phyloP scores from a whole-genome alignment of 495 filamentous ascomycete genomes.

The Terfezia claveryi region DNA sequence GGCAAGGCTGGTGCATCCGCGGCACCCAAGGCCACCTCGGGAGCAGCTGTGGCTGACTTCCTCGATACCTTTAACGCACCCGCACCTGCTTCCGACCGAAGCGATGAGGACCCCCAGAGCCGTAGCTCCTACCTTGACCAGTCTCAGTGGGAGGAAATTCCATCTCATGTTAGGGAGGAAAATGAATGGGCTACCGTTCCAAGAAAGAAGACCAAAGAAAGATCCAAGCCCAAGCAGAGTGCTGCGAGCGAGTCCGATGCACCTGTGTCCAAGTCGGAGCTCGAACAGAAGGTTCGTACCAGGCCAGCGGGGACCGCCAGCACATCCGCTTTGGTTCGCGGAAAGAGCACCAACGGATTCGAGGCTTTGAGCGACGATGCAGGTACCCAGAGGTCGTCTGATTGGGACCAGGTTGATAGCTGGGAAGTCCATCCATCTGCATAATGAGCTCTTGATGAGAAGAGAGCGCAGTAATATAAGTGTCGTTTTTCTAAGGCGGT shows the following conservation, averaged over 20 bases:
- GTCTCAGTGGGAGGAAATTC: slow-evolving; percentile 20
- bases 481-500: too few relatives aligned
- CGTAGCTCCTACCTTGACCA: slow-evolving; percentile 17
- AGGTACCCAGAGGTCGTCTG: slow-evolving; percentile 13
- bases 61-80: slow-evolving; percentile 27
- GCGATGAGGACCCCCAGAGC: slow-evolving; percentile 9
- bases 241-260: slow-evolving; percentile 5
- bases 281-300: not conserved
- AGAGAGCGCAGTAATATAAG: too few relatives aligned
- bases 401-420: slow-evolving; percentile 17
- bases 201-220: slow-evolving; percentile 7
- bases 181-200: slow-evolving; percentile 17
- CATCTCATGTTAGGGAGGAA: slow-evolving; percentile 9
- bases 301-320: slow-evolving; percentile 6
- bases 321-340: not conserved
- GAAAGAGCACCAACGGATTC: slow-evolving; percentile 6
- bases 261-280: not conserved
- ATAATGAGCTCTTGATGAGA: too few relatives aligned
- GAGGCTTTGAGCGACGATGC: slow-evolving; percentile 12
- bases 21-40: not conserved
- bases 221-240: slow-evolving; percentile 1
- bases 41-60: slow-evolving; percentile 11
- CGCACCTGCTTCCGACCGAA: slow-evolving; percentile 7
- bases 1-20: not conserved
- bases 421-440: not conserved